Conservation (phyloP, 2,329 filamentous ascomycete species). For the Ascochyta viciae-villosae region DNA sequence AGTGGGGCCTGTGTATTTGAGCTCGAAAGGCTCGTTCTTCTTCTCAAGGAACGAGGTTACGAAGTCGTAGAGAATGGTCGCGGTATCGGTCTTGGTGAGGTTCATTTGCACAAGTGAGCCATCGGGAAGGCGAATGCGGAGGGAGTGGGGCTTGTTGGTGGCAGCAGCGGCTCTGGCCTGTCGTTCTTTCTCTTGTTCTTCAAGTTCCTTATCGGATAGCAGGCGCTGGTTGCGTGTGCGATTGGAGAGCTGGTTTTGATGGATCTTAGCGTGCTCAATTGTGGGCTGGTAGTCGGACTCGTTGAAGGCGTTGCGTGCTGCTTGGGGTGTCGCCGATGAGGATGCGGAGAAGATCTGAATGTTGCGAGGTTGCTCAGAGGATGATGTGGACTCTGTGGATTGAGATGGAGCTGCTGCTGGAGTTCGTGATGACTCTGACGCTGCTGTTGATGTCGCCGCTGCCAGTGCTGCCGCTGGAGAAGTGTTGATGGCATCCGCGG, state of each 20-base stretch:
- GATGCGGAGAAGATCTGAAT: slow-evolving; percentile 82
- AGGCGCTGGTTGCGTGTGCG: slow-evolving; percentile 76
- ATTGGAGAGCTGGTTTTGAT: slow-evolving; percentile 71
- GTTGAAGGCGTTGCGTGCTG: slow-evolving; percentile 70
- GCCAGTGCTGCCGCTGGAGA: slow-evolving; percentile 30
- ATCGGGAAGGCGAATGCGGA: slow-evolving; percentile 89
- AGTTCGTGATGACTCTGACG: slow-evolving; percentile 24
- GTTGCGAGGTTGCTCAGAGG: slow-evolving; percentile 48
- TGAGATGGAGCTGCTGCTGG: slow-evolving; percentile 19
- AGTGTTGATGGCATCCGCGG: slow-evolving; percentile 24
- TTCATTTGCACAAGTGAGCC: slow-evolving; percentile 77
- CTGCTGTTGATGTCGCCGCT: slow-evolving; percentile 28
- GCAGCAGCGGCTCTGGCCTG: slow-evolving; percentile 71
- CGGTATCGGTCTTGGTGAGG: slow-evolving; percentile 73
- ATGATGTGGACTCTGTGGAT: slow-evolving; percentile 19
- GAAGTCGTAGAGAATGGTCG: slow-evolving; percentile 74
- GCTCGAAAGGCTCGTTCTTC: slow-evolving; percentile 70
- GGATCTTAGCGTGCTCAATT: slow-evolving; percentile 76
- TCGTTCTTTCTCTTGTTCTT: slow-evolving; percentile 70
- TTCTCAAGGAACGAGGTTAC: slow-evolving; percentile 75
- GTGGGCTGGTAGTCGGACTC: slow-evolving; percentile 80
- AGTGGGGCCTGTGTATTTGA: slow-evolving; percentile 69
- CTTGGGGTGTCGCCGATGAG: slow-evolving; percentile 73
- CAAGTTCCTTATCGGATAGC: slow-evolving; percentile 81
- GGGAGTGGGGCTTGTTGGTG: slow-evolving; percentile 65